Evolutionary conservation across 495 filamentous ascomycete species (phyloP).

Genomic region (Barbatosphaeria neglecta): DNA sequence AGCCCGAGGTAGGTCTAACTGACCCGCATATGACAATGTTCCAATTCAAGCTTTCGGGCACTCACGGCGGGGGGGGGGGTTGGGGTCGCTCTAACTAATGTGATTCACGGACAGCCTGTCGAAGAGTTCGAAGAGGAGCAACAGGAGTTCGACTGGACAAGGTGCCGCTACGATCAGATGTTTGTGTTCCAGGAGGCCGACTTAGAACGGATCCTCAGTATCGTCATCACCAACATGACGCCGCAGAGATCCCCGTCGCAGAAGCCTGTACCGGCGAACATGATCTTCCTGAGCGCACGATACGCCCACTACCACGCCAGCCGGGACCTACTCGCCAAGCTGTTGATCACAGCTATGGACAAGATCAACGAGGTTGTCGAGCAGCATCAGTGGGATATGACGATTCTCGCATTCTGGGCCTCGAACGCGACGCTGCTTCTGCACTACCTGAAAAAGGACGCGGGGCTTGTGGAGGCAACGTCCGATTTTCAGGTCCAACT

Average conservation of each 20-base stretch:
- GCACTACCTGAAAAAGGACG: conserved; percentile 94
- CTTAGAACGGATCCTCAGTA: conserved; percentile 77
- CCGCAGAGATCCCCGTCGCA: conserved; percentile 90
- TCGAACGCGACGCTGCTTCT: conserved; percentile 91
- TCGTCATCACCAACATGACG: conserved; percentile 97
- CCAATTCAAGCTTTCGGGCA: too few species aligned
- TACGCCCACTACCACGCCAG: conserved; percentile 97
- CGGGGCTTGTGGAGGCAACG: conserved; percentile 68
- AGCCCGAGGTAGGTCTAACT: conserved; percentile 60
- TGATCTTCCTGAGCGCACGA: conserved; percentile 87
- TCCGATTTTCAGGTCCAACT: conserved; percentile 86
- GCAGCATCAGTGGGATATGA: conserved; percentile 97
- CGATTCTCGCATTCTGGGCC: conserved; percentile 95
- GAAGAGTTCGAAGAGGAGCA: conserved; percentile 81
- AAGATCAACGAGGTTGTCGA: conserved; percentile 96
- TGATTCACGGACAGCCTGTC: conserved; percentile 47
- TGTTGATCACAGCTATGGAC: conserved; percentile 80
- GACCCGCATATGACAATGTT: too few species aligned
- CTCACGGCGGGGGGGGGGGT: too few species aligned
- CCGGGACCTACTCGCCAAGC: conserved; percentile 64
- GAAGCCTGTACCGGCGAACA: conserved; percentile 94
- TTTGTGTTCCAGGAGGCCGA: conserved; percentile 98
- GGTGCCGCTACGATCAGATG: conserved; percentile 96
- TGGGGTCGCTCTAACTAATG: too few species aligned
- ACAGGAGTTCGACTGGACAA: conserved; percentile 95